A percentile compares a stretch with the other conserved stretches of the same genome.
Conservation (phyloP, 192 early-diverging fungal species). For the Coemansia sp. region DNA sequence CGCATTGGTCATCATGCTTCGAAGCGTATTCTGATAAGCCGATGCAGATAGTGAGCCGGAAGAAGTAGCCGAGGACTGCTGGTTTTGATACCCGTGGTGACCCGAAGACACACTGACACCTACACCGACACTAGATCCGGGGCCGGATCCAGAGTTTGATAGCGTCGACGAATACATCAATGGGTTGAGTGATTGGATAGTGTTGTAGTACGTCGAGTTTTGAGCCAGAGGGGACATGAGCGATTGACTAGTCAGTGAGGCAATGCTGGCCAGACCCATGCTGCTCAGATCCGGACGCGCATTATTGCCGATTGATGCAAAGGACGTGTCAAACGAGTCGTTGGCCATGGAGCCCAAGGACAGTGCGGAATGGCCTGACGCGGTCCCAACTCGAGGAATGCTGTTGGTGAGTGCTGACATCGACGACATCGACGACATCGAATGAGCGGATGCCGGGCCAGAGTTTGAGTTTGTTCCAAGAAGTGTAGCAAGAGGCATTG, state of each 20-base stretch:
- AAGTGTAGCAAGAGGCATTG: neutral
- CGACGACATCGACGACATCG: slow-evolving; percentile 7
- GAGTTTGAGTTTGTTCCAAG: neutral
- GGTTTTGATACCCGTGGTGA: slow-evolving; percentile 2
- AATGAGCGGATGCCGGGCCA: neutral
- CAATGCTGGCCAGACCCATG: slow-evolving; percentile 27
- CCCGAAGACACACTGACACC: too few relatives aligned
- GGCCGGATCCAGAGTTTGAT: neutral
- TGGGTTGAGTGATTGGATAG: slow-evolving; percentile 34
- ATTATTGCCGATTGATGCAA: neutral
- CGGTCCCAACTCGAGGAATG: slow-evolving; percentile 2
- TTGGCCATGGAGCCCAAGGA: slow-evolving; percentile 3
- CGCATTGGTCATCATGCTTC: slow-evolving; percentile 7
- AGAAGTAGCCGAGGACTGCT: neutral
- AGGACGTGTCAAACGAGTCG: slow-evolving; percentile 8
- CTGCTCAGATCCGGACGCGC: slow-evolving; percentile 12
- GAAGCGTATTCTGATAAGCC: slow-evolving; percentile 11
- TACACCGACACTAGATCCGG: too few relatives aligned
- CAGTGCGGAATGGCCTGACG: neutral
- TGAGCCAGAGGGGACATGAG: slow-evolving; percentile 20
- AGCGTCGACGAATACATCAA: slow-evolving; percentile 17
- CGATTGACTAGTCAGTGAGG: slow-evolving; percentile 13
- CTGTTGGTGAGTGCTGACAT: slow-evolving; percentile 1
- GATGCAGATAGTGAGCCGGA: neutral
- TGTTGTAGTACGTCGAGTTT: slow-evolving; percentile 23